Evolutionary conservation across 768 basidiomycete species (phyloP).

Genomic region (Phallus indusiatus): DNA sequence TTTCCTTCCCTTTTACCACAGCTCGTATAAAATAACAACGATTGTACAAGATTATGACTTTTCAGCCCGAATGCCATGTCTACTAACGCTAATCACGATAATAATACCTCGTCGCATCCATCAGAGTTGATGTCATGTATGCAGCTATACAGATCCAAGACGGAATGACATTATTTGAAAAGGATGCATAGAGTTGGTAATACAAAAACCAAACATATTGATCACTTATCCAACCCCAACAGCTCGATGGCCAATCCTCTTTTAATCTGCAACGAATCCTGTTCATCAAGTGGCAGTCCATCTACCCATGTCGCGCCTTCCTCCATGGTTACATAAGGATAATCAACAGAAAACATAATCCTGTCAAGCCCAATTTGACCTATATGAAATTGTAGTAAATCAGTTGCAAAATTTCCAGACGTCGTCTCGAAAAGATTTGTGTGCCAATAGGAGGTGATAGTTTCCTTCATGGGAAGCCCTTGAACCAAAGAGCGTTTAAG

Average conservation of each 20-base stretch:
- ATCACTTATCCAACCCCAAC: slow-evolving; percentile 5
- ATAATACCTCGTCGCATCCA: too few species aligned
- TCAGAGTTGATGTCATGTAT: too few species aligned
- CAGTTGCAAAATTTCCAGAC: slow-evolving; percentile 6
- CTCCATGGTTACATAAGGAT: slow-evolving; percentile 3
- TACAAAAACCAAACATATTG: too few species aligned
- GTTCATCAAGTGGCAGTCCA: background rate
- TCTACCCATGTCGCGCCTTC: slow-evolving; percentile 2
- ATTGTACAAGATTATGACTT: too few species aligned
- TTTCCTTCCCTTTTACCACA: too few species aligned
- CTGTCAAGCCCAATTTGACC: slow-evolving; percentile 8
- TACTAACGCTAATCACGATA: too few species aligned
- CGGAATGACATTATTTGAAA: too few species aligned
- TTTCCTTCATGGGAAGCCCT: slow-evolving; percentile 8
- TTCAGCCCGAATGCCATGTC: too few species aligned
- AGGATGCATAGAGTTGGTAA: too few species aligned
- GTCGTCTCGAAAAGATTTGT: slow-evolving; percentile 8
- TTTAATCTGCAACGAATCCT: background rate
- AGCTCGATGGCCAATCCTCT: slow-evolving; percentile 3
- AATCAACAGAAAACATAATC: slow-evolving; percentile 8
- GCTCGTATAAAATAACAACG: too few species aligned
- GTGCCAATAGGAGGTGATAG: slow-evolving; percentile 3
- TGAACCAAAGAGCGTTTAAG: background rate
- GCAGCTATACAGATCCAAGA: too few species aligned
- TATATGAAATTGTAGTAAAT: slow-evolving; percentile 3